Evolutionary conservation across 495 filamentous ascomycete species (phyloP), one percentile per base, ranked within the genome.

Genomic region (Talaromyces trachyspermus): DNA sequence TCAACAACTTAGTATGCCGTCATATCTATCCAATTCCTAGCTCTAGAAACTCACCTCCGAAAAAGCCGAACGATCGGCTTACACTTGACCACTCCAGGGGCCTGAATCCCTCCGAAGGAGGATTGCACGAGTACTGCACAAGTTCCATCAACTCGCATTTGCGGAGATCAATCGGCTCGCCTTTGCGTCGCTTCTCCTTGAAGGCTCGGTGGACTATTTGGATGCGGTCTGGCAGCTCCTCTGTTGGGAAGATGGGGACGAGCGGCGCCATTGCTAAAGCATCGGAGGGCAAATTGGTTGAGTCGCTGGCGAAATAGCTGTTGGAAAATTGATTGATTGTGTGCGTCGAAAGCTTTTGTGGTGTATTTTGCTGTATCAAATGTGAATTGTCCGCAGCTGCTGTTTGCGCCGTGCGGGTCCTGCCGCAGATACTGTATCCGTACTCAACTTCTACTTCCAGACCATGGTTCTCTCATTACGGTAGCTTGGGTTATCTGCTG

Each of bases 111-210:
- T 46, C 68, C 46, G 86, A 69, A 3, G 69, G 68, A 29, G 70
- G 69, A 52, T 81, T 69, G 61, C 89, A 95, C 3, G 80, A 77
- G 64, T 92, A 95, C 65, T 95, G 89, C 50, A 87, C 62, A 72
- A 95, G 72, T 63, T 86, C 81, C 45, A 85, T 61, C 24, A 94
- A 70, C 58, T 83, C 75, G 66, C 89, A 95, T 37, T 78, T 66
- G 41, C 75, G 67, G 12, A 94, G 66, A 40, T 86, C 72, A 52
- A 84, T 49, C 5, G 58, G 40, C 15, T 56, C 54, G 43, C 68
- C 66, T 56, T 70, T 70, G 54, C 69, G 68, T 24, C 61, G 66
- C 49, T 68, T 69, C 33, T 68, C 62, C 49, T 65, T 54, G 54
- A 71, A 71, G 54, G 70, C 70, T 54, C 57, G 63, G 30, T 46